Evolutionary conservation across 495 filamentous ascomycete genomes (phyloP), one percentile per base, ranked within the genome.

Genomic region (Copromyces sp.): DNA sequence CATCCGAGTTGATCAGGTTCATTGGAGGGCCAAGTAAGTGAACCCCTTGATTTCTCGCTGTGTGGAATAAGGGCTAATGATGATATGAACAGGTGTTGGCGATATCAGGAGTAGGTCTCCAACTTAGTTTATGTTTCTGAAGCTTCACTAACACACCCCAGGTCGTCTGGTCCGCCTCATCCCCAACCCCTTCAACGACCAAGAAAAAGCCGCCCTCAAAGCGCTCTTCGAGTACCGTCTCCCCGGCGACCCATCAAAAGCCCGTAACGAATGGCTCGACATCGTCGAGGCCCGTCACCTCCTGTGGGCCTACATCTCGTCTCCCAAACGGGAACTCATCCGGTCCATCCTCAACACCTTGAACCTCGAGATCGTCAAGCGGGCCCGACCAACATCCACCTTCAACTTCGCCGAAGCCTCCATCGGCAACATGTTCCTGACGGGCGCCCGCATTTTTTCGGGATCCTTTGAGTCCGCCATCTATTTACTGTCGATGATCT

Each of bases 351-450:
- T 98, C 76, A 95, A 95, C 77, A 86, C 90, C 53, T 81, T 97
- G 32, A 96, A 98, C 76, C 81, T 97, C 65, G 95, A 98, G 81
- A 94, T 98, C 71, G 87, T 97, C 70, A 98, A 97, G 83, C 86
- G 94, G 9, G 86, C 91, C 39, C 85, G 95, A 11, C 92, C 92
- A 5, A 87, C 85, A 24, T 91, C 89, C 37, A 90, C 90, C 29
- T 98, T 97, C 80, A 92, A 95, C 80, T 98, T 97, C 78, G 88
- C 91, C 37, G 89, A 89, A 38, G 95, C 95, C 9, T 93, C 91
- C 70, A 91, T 97, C n/a, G 95, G 95, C 24, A 98, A 98, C 79
- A 82, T 98, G 39, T 98, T 98, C 81, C 82, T 98, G 70, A 97
- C 95, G 9, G 90, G 93, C 35, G 92, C 91, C 3, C 87, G 93